Conservation (phyloP, 306 rosid species). For the Fagus crenata region DNA sequence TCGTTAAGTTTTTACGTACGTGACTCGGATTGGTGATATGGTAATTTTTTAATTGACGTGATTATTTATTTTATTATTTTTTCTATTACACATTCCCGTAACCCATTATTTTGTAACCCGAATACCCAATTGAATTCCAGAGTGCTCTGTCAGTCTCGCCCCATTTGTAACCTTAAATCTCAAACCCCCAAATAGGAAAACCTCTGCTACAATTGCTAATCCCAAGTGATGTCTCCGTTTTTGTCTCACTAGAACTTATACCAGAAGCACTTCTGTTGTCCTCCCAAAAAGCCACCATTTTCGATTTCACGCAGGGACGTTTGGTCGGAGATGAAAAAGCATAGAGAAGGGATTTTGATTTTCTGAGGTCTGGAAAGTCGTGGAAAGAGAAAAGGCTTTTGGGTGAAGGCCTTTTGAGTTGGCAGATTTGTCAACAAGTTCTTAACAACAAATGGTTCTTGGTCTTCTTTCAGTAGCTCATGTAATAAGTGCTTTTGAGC, state of each 20-base stretch:
- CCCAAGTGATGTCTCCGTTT: too few species aligned
- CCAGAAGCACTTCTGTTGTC: conserved; percentile 15
- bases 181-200: too few species aligned
- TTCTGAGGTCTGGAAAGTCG: conserved; percentile 56
- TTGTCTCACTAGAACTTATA: background rate
- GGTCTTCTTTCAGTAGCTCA: conserved; percentile 57
- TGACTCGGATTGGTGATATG: too few species aligned
- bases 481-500: conserved; percentile 49
- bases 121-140: too few species aligned
- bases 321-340: conserved; percentile 52
- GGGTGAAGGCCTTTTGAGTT: conserved; percentile 39
- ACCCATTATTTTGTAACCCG: too few species aligned
- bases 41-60: too few species aligned
- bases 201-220: too few species aligned
- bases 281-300: conserved; percentile 6
- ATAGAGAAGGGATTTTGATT: conserved; percentile 75
- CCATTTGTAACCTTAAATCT: too few species aligned
- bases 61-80: too few species aligned
- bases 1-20: too few species aligned
- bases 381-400: conserved; percentile 51
- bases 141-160: too few species aligned
- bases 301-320: conserved; percentile 45
- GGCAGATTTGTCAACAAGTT: conserved; percentile 43
- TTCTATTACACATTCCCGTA: too few species aligned
- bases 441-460: conserved; percentile 61